A percentile compares a stretch with the other conserved stretches of the same genome.
Evolutionary conservation across 2,329 filamentous ascomycete genomes (phyloP).

Genomic region (Sporothrix brasiliensis): DNA sequence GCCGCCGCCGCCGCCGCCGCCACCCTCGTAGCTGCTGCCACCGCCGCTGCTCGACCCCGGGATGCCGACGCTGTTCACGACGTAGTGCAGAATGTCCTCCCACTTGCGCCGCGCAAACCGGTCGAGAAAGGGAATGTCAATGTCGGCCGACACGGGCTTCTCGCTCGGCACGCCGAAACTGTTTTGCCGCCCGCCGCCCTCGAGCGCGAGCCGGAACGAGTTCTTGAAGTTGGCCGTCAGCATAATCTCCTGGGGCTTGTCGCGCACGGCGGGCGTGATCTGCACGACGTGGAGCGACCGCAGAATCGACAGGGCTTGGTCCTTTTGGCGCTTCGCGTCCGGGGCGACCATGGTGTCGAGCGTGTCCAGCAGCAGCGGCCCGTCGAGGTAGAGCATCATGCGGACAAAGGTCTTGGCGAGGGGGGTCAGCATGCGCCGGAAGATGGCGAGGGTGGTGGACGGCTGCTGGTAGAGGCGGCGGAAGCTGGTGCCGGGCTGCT

Average conservation of each 20-base stretch:
- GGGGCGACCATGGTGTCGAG: constrained; percentile 86
- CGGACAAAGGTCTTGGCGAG: constrained; percentile 95
- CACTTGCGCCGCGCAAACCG: constrained; percentile 84
- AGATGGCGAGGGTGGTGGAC: constrained; percentile 91
- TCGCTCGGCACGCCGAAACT: constrained; percentile 88
- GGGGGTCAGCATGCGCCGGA: constrained; percentile 93
- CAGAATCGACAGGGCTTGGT: constrained; percentile 80
- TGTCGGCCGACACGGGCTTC: constrained; percentile 61
- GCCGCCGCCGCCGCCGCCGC: constrained; percentile 40
- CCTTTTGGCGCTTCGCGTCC: constrained; percentile 67
- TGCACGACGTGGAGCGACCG: constrained; percentile 83
- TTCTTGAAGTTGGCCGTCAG: constrained; percentile 80
- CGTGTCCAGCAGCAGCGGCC: constrained; percentile 75
- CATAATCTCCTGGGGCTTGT: constrained; percentile 69
- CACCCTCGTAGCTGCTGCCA: neutral
- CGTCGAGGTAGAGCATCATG: constrained; percentile 87
- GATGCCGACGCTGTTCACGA: constrained; percentile 75
- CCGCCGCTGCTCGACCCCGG: constrained; percentile 43
- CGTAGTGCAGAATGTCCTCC: constrained; percentile 95
- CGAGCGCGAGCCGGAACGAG: constrained; percentile 83
- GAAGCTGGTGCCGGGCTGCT: constrained; percentile 86
- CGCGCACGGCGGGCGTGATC: constrained; percentile 62
- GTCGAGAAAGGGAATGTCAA: constrained; percentile 76
- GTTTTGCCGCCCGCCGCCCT: constrained; percentile 79
- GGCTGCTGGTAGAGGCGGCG: constrained; percentile 92